Evolutionary conservation across 108 stramenopile genomes (phyloP).

Genomic region (Cyclostephanos invisitatus): DNA sequence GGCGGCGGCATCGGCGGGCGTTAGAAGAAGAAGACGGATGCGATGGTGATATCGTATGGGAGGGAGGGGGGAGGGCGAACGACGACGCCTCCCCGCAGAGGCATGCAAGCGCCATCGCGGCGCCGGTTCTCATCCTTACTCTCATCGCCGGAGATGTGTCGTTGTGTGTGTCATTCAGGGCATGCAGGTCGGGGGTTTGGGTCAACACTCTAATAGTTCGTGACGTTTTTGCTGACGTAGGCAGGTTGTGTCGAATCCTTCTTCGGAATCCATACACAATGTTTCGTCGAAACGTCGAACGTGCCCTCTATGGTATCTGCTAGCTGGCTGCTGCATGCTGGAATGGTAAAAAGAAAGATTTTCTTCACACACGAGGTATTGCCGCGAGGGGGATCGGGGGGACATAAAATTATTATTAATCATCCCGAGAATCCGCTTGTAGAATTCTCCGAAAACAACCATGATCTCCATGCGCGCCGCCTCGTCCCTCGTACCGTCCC

Average conservation of each 20-base stretch:
- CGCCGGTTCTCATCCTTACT: background rate
- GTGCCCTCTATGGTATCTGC: background rate
- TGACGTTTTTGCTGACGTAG: background rate
- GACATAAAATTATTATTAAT: no score
- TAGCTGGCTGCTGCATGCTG: no score
- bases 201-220: no score
- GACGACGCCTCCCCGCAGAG: background rate
- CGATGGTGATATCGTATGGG: background rate
- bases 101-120: background rate
- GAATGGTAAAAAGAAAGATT: no score
- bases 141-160: no score
- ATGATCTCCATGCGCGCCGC: slow-evolving; percentile 34
- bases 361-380: no score
- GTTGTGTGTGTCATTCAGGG: no score
- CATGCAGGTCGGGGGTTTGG: no score
- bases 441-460: slow-evolving; percentile 8
- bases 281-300: background rate
- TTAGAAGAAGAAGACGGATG: background rate
- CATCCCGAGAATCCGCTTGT: no score
- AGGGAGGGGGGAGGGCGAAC: background rate
- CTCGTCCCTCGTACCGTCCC: slow-evolving; percentile 39
- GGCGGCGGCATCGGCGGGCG: no score
- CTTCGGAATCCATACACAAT: background rate
- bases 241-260: background rate
- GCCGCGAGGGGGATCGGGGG: no score